A percentile compares a stretch with the other conserved stretches of the same genome.
phyloP scores from a whole-genome alignment of 139 green algal species.

The Monoraphidium neglectum region DNA sequence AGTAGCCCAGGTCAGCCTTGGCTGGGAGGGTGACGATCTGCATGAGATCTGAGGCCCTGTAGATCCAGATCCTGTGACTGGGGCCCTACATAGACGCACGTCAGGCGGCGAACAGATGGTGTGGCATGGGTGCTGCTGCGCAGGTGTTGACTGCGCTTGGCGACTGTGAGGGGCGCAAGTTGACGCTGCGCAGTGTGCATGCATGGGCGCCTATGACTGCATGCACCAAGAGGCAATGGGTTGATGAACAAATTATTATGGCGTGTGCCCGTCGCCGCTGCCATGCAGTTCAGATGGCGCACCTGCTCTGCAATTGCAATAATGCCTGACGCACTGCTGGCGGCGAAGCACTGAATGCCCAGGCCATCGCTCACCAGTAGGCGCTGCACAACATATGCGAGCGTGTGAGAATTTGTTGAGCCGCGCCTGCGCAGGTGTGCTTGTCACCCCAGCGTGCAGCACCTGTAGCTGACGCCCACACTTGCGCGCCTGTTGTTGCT shows the following conservation, averaged over 20 bases:
- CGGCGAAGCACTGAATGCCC: constrained; percentile 20
- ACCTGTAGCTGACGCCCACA: not conserved
- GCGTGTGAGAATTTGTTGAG: not conserved
- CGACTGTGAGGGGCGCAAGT: too few species aligned
- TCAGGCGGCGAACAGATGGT: too few species aligned
- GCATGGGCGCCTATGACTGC: not conserved
- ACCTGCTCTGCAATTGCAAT: constrained; percentile 24
- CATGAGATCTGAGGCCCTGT: constrained; percentile 9
- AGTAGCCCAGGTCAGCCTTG: constrained; percentile 9
- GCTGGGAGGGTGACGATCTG: not conserved
- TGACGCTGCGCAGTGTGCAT: not conserved
- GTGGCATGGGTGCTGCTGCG: too few species aligned
- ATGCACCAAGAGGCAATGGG: not conserved
- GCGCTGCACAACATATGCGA: too few species aligned
- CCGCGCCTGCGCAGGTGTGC: not conserved
- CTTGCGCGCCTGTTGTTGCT: not conserved
- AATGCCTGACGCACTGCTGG: constrained; percentile 10
- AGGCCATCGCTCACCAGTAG: constrained; percentile 9
- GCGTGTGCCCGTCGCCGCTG: not conserved
- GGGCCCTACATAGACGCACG: not conserved
- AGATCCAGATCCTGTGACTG: not conserved
- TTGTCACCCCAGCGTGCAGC: not conserved
- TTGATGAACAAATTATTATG: not conserved
- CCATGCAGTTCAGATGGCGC: not conserved
- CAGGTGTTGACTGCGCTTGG: too few species aligned